A percentile compares a stretch with the other conserved stretches of the same genome.
phyloP scores from a whole-genome alignment of 441 rosid species.

The Erodium chrysanthum region DNA sequence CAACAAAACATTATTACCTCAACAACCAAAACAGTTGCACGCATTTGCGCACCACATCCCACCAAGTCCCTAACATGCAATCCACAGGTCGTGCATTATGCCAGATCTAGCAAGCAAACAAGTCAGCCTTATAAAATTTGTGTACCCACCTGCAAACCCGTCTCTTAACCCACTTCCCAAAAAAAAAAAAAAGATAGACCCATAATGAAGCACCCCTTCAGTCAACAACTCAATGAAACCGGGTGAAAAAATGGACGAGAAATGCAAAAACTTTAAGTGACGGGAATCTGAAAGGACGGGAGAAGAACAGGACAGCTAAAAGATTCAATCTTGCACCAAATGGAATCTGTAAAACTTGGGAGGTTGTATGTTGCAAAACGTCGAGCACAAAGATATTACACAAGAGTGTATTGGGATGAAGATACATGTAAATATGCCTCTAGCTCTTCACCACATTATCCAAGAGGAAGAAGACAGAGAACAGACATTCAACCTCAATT shows the following conservation, averaged over 20 bases:
- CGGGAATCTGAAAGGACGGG: neutral
- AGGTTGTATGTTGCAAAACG: neutral
- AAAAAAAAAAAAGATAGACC: no score
- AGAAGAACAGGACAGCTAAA: neutral
- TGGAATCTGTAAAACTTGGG: neutral
- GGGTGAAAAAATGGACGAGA: neutral
- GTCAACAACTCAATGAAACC: neutral
- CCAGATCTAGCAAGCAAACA: constrained; percentile 85
- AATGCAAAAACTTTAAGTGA: neutral
- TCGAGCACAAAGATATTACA: neutral
- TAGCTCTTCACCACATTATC: neutral
- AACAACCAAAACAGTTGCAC: constrained; percentile 32
- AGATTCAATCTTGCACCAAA: neutral
- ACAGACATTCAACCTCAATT: no score
- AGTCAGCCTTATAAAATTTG: constrained; percentile 37
- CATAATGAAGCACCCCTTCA: no score
- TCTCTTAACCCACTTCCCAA: constrained; percentile 6
- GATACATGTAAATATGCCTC: neutral
- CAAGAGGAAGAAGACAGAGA: neutral
- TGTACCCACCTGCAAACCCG: constrained; percentile 24
- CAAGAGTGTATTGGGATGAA: neutral
- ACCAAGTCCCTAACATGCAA: constrained; percentile 71
- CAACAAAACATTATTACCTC: constrained; percentile 50
- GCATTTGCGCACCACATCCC: constrained; percentile 41
- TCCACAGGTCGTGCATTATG: constrained; percentile 60